phyloP scores from a whole-genome alignment of 257 asterid species.

The Ocimum tenuiflorum region DNA sequence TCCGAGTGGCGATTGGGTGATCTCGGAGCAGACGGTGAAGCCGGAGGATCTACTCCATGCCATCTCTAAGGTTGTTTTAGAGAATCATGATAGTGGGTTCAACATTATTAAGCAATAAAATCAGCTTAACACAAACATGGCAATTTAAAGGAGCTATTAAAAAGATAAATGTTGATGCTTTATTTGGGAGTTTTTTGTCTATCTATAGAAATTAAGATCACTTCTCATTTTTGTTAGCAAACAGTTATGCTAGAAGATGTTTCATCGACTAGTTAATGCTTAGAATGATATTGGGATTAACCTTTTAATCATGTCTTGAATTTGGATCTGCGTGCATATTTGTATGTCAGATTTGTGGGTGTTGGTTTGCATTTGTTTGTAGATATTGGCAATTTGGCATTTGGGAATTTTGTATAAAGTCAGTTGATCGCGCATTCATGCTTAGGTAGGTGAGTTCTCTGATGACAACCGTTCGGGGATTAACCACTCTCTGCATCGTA shows the following conservation, averaged over 20 bases:
- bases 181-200: background rate
- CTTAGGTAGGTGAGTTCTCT: slow-evolving; percentile 87
- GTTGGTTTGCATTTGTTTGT: background rate
- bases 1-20: slow-evolving; percentile 85
- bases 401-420: slow-evolving; percentile 11
- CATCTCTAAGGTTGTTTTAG: slow-evolving; percentile 63
- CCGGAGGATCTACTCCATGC: slow-evolving; percentile 75
- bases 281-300: background rate
- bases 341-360: slow-evolving; percentile 1
- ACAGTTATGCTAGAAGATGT: background rate
- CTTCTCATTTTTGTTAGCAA: background rate
- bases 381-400: slow-evolving; percentile 5
- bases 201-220: background rate
- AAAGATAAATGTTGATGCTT: background rate
- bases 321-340: background rate
- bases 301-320: background rate
- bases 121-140: background rate
- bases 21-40: slow-evolving; percentile 65
- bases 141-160: background rate
- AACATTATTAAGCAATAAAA: background rate
- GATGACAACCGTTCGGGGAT: slow-evolving; percentile 98
- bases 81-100: slow-evolving; percentile 4
- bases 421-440: slow-evolving; percentile 22
- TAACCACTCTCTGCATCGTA: slow-evolving; percentile 81
- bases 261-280: background rate